Base-by-base conservation (phyloP, 208 protist species). In the Leishmania major region DNA sequence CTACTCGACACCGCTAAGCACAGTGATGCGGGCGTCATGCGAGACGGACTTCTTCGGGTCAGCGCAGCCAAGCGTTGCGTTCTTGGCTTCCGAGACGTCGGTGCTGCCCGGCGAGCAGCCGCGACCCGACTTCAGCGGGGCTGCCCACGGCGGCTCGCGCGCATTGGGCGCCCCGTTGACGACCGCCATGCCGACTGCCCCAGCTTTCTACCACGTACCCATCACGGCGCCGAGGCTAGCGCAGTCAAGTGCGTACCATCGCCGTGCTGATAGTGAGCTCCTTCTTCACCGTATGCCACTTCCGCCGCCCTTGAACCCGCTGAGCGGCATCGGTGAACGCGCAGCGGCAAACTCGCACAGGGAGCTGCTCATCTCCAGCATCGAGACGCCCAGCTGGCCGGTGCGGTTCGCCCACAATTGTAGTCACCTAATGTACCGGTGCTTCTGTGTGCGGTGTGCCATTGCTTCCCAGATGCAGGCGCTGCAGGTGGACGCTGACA, bases 391-490 rank as follows among this genome's bases (percentile, higher is more conserved):
- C 8, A 13, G 25, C 8, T 40, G 13, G 1, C 66, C 55, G 59
- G 43, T 43, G 6, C 57, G 60, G 31, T 45, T 75, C 10, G 15
- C 40, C 47, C 15, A 78, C 3, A 76, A 81, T 22, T 87, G 62
- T 40, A 51, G 73, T 4, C 86, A 92, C 71, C 80, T 92, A 40
- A 72, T 90, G 25, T 86, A 87, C 59, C 87, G 91, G 6, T 79
- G 76, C 53, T 96, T 90, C 76, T 96, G 90, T 67, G 75, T 93
- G 5, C 90, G 91, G 31, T 96, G 93, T 83, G 84, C 87, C 81
- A 67, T 96, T 40, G 91, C 92, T 5, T 79, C 88, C 6, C 90
- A 92, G 79, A 90, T 88, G 40, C 60, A 87, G 55, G 72, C 92
- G n/a, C 80, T 95, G 40, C 89, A 90, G 70, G 40, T 71, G 22